A percentile compares a stretch with the other conserved stretches of the same genome.
Evolutionary conservation across 2,329 filamentous ascomycete species (phyloP).

Genomic region (Lecanosticta acicola): DNA sequence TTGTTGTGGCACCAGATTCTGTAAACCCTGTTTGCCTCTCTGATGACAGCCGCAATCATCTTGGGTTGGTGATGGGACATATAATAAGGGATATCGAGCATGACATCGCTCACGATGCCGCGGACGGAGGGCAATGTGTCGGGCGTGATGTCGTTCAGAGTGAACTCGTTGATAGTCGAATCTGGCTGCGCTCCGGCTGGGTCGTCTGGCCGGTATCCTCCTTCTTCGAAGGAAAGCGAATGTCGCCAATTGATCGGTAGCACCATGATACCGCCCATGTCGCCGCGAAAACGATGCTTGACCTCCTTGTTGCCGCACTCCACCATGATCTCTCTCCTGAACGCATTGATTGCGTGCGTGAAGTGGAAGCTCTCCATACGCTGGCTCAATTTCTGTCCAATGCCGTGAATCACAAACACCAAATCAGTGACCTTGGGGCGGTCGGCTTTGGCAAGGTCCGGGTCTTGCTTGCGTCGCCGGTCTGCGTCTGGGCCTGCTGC

Average conservation of each 20-base stretch:
- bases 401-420: slow-evolving; percentile 86
- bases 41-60: slow-evolving; percentile 84
- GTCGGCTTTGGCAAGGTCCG: slow-evolving; percentile 58
- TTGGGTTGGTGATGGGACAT: slow-evolving; percentile 92
- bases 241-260: slow-evolving; percentile 93
- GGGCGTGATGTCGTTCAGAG: slow-evolving; percentile 84
- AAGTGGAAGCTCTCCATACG: slow-evolving; percentile 95
- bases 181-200: slow-evolving; percentile 34
- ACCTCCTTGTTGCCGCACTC: slow-evolving; percentile 71
- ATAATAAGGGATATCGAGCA: slow-evolving; percentile 98
- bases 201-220: slow-evolving; percentile 50
- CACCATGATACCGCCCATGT: slow-evolving; percentile 88
- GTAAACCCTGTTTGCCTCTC: slow-evolving; percentile 93
- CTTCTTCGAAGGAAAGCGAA: slow-evolving; percentile 80
- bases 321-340: slow-evolving; percentile 78
- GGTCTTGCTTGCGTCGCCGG: slow-evolving; percentile 44
- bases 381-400: slow-evolving; percentile 93
- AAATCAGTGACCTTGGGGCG: slow-evolving; percentile 74
- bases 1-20: slow-evolving; percentile 93
- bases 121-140: slow-evolving; percentile 83
- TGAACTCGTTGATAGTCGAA: slow-evolving; percentile 52
- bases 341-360: slow-evolving; percentile 88
- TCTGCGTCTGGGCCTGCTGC: slow-evolving; percentile 40
- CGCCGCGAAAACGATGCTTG: slow-evolving; percentile 66
- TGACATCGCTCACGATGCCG: slow-evolving; percentile 90